A percentile compares a stretch with the other conserved stretches of the same genome.
These are phyloP conservation scores for Coelastrella sp. DNA, from an alignment of 139 green algal genomes.

Conservation along the genomic window DNA sequence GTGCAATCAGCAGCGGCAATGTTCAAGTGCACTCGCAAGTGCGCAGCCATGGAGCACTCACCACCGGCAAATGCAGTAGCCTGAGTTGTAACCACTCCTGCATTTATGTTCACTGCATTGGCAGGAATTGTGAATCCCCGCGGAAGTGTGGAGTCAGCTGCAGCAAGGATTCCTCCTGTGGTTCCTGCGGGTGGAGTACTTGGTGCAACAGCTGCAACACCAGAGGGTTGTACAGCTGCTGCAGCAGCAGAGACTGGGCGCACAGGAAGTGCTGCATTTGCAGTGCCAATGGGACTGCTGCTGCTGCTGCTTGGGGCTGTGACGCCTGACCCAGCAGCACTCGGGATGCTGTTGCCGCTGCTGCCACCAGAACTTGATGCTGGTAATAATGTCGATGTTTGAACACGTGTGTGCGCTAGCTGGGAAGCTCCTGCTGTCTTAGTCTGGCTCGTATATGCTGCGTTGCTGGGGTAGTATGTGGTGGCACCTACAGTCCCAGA, in stretches of 20 bases:
- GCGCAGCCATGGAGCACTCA: too few relatives aligned
- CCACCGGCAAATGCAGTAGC: slow-evolving; percentile 7
- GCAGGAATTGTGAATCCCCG: neutral
- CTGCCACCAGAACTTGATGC: neutral
- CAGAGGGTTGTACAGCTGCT: too few relatives aligned
- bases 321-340: neutral
- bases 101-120: neutral
- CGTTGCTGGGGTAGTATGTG: too few relatives aligned
- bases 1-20: too few relatives aligned
- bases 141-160: neutral
- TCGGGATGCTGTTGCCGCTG: neutral
- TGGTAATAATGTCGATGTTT: neutral
- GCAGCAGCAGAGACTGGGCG: too few relatives aligned
- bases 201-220: neutral
- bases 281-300: neutral
- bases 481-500: neutral
- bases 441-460: too few relatives aligned
- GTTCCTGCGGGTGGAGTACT: neutral
- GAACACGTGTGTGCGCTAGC: too few relatives aligned
- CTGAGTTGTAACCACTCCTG: neutral
- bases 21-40: too few relatives aligned
- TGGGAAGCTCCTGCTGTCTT: too few relatives aligned
- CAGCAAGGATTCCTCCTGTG: neutral
- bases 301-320: neutral
- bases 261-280: neutral